These are phyloP conservation scores for Calonectria crousiana DNA, from an alignment of 2,329 filamentous ascomycete genomes.

Conservation along the genomic window DNA sequence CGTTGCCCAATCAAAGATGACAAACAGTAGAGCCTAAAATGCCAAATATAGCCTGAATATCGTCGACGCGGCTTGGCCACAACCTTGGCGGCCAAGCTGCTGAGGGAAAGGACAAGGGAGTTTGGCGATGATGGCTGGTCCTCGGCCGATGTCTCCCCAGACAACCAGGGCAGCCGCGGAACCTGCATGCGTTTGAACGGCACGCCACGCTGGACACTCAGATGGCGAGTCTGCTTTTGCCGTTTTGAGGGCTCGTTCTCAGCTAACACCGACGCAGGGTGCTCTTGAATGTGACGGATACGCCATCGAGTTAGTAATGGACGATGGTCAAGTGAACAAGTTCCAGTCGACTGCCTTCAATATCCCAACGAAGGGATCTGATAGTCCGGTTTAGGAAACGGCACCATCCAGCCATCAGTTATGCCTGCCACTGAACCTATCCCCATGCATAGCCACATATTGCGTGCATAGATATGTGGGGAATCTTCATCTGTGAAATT, in stretches of 20 bases:
- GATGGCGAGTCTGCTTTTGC: slow-evolving; percentile 64
- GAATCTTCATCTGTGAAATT: background rate
- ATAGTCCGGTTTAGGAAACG: background rate
- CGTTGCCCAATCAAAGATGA: background rate
- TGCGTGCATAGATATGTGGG: background rate
- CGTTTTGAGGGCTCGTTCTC: background rate
- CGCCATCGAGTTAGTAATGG: background rate
- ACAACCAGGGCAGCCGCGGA: slow-evolving; percentile 70
- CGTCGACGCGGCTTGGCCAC: slow-evolving; percentile 74
- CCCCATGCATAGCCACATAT: background rate
- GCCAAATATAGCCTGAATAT: slow-evolving; percentile 57
- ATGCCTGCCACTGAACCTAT: background rate
- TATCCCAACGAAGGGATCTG: background rate
- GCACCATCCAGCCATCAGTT: background rate
- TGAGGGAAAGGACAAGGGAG: slow-evolving; percentile 61
- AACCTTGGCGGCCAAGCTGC: slow-evolving; percentile 68
- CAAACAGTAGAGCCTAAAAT: background rate
- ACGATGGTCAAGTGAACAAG: background rate
- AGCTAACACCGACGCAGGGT: slow-evolving; percentile 31
- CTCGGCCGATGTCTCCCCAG: slow-evolving; percentile 73
- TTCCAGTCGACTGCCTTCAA: background rate
- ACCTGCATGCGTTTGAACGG: slow-evolving; percentile 74
- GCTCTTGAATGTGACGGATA: slow-evolving; percentile 32
- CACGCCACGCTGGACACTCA: slow-evolving; percentile 64
- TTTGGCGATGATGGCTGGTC: slow-evolving; percentile 65